Base-by-base conservation (phyloP, 768 basidiomycete species). In the Suillus tomentosus region DNA sequence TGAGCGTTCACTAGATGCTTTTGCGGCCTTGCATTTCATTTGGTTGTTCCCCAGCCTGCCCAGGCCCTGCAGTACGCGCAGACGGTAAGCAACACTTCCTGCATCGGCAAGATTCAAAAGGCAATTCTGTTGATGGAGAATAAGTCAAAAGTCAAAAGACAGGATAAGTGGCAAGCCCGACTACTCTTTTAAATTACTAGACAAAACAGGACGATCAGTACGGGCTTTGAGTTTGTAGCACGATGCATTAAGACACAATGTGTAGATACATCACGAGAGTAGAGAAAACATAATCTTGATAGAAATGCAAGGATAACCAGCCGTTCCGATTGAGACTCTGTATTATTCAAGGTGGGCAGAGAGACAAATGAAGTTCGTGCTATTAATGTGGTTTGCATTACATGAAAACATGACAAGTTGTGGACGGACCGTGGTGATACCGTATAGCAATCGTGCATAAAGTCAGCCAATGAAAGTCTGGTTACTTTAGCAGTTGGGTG, bases 41-140 rank as follows among this genome's bases (percentile, higher is more conserved):
- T 27, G 3, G 36, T 36, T 3, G 36, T 36, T 36, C 36, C 8
- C 36, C 7, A 36, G 6, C 17, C 17, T 51, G 27, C 15, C 3
- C 51, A 53, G 31, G 27, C 19, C 8, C 15, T 51, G 27, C 50
- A 51, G 27, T 13, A 51, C 4, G 27, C 27, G 27, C 24, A 51
- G 50, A 51, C 84, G 14, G 84, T 86, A 58, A 87, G 81, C 81
- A 88, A 89, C 19, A 19, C 8, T 45, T 19, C 43, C 43, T 11
- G 87, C 88, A 67, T 86, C 85, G 70, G 88, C 87, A 73, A 88
- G 87, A 8, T 19, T n/a, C 7, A 45, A 45, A 45, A 9, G 43
- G 43, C n/a, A 6, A 3, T 45, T 45, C 43, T 45, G 1, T 19
- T 45, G 7, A 19, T n/a, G 43, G 19, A 45, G 43, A 45, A 45